phyloP scores from a whole-genome alignment of 163 green algal genomes.

The Chlamydomonas reinhardtii region DNA sequence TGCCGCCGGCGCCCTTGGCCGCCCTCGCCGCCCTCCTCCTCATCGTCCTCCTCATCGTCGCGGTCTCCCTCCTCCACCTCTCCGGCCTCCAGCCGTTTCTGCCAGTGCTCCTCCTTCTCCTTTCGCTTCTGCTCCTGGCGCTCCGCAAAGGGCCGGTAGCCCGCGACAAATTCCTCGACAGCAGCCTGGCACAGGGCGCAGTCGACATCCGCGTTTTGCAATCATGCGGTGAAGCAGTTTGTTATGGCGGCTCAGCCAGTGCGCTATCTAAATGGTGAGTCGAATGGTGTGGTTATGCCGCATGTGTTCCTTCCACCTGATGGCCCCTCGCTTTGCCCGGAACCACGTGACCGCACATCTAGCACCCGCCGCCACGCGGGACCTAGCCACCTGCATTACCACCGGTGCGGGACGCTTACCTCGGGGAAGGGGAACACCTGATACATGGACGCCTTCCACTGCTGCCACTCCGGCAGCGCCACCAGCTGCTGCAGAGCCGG shows the following conservation, averaged over 20 bases:
- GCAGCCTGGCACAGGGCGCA: background rate
- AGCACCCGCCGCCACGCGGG: too few species aligned
- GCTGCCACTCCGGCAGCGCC: conserved; percentile 59
- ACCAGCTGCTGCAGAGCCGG: conserved; percentile 62
- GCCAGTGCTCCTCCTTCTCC: background rate
- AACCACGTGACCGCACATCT: too few species aligned
- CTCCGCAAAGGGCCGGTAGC: background rate
- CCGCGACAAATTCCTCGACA: background rate
- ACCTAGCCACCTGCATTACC: too few species aligned
- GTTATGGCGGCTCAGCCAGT: too few species aligned
- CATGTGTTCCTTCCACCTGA: too few species aligned
- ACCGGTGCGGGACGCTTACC: background rate
- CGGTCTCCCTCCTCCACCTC: background rate
- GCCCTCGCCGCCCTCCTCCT: background rate
- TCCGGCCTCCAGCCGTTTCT: background rate
- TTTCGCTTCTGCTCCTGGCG: background rate
- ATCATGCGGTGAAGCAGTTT: too few species aligned
- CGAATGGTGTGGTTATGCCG: too few species aligned
- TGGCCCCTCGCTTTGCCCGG: too few species aligned
- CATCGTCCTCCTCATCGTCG: background rate
- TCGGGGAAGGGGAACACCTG: conserved; percentile 21
- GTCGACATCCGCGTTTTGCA: too few species aligned
- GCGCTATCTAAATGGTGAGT: too few species aligned
- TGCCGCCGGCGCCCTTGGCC: background rate
- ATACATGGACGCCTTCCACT: conserved; percentile 30